Base-by-base conservation (phyloP, 345 rosid genomes). In the Clausena lansium region DNA sequence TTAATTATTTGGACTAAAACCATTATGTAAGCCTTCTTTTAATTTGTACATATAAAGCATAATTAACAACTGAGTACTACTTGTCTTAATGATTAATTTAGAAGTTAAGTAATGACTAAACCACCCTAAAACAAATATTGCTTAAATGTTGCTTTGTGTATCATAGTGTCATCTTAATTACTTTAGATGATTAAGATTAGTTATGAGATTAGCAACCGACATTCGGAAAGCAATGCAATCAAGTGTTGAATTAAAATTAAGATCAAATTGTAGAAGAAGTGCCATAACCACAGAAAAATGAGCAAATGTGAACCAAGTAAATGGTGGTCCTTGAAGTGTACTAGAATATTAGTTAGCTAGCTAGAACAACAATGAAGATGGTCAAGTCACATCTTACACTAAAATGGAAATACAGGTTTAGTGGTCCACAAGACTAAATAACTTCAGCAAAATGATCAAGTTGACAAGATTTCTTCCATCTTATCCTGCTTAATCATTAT, bases 361-460 rank as follows among this genome's bases (percentile, higher is more conserved):
- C 14, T 58, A 59, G 36, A 32, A 36, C 35, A 67, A 69, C 75
- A 69, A 77, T 77, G 77, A 81, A 82, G 30, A 78, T 24, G 59
- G 90, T 81, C 76, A 58, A 50, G 88, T 88, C 88, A 87, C 88
- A 85, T 85, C 90, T 81, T 82, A 69, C 86, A 66, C 84, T 19
- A 79, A 79, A 82, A 39, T 25, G 79, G 81, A 22, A 70, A 75
- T 57, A 27, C 65, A 67, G 36, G 32, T 38, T 28, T 50, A 9
- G 77, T 85, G 88, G 86, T 83, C 86, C 83, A 78, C 36, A 1
- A 7, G 10, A 20, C 74, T 27, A 54, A 20, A 74, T 36, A 27
- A 63, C 60, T 72, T 69, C 69, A 62, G 8, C 81, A 61, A 52
- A 30, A 41, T 20, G 20, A 65, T 13, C 30, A 60, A 67, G 17